Base-by-base conservation (phyloP, 208 protist genomes). In the Wallacemonas sp. region DNA sequence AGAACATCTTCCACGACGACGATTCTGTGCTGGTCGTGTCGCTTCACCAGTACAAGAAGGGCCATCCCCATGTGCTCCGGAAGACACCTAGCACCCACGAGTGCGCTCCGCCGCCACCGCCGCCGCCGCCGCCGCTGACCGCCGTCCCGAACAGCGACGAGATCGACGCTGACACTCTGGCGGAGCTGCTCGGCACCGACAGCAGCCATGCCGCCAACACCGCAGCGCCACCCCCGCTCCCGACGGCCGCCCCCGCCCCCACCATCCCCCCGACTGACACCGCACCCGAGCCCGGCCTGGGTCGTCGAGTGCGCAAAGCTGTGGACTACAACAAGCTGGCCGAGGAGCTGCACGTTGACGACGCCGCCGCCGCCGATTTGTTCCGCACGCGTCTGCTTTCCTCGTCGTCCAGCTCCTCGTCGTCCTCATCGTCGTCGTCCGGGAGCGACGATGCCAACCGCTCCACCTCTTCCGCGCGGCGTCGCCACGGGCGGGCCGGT, bases 1-100 rank as follows among this genome's bases (percentile, higher is more conserved):
- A 98, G 72, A 85, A 76, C 50, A 89, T 97, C 32, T 98, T 98
- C 66, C 88, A 97, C 55, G 76, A 96, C 49, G 90, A 97, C 70
- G 84, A 84, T 1, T 89, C 79, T 23, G 91, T 98, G 4, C 79
- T 98, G 0, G 97, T 97, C 50, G 75, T 99, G 14, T 97, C 86
- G 3, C 77, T 99, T 5, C 98, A 99, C 69, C 84, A 97, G 52
- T 88, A 98, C 73, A 76, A 82, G 33, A 79, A 81, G 14, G 86
- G 80, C 23, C 64, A 69, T 1, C 81, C 78, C 0, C 91, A 94
- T 74, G 69, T 91, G 8, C 65, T 96, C 5, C 77, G 89, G 12
- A 89, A 92, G 48, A 42, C 39, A 4, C 57, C 74, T 5, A 25
- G 2, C 1, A 8, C 18, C 16, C 14, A 16, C 31, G 22, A 11